Conservation (phyloP, 2,329 filamentous ascomycete species). For the Colletotrichum australisinense region DNA sequence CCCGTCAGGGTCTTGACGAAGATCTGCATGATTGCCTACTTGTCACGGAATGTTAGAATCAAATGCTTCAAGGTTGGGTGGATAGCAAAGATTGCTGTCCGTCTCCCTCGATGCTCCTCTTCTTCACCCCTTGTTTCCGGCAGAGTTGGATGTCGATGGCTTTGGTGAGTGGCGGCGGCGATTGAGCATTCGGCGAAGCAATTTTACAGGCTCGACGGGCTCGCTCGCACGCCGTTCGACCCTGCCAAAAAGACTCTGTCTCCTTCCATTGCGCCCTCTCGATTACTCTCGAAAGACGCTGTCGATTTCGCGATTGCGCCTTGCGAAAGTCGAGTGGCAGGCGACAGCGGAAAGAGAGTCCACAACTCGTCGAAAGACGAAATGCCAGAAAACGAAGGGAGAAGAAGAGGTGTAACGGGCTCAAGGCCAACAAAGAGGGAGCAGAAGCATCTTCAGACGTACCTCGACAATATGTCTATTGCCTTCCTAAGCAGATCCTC, state of each 20-base stretch:
- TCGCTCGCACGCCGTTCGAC: background rate
- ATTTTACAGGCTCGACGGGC: slow-evolving; percentile 14
- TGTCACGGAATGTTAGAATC: slow-evolving; percentile 52
- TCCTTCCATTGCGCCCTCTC: background rate
- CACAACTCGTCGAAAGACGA: background rate
- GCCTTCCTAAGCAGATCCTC: slow-evolving; percentile 72
- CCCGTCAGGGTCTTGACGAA: slow-evolving; percentile 93
- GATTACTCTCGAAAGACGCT: background rate
- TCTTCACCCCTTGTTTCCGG: background rate
- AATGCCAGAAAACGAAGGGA: slow-evolving; percentile 32
- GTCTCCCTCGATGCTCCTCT: background rate
- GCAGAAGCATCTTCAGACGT: slow-evolving; percentile 64
- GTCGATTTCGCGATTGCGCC: slow-evolving; percentile 33
- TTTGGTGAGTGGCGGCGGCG: background rate
- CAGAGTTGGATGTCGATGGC: background rate
- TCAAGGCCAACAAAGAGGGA: slow-evolving; percentile 35
- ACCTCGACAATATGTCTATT: slow-evolving; percentile 71
- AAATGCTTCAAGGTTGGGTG: background rate
- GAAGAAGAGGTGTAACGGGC: slow-evolving; percentile 39
- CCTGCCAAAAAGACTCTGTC: background rate
- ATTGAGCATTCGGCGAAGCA: background rate
- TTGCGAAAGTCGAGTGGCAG: background rate
- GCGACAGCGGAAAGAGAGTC: background rate
- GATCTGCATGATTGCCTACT: slow-evolving; percentile 79
- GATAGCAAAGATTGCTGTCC: slow-evolving; percentile 18